Conservation (phyloP, 2,329 filamentous ascomycete genomes). For the Capronia americana region DNA sequence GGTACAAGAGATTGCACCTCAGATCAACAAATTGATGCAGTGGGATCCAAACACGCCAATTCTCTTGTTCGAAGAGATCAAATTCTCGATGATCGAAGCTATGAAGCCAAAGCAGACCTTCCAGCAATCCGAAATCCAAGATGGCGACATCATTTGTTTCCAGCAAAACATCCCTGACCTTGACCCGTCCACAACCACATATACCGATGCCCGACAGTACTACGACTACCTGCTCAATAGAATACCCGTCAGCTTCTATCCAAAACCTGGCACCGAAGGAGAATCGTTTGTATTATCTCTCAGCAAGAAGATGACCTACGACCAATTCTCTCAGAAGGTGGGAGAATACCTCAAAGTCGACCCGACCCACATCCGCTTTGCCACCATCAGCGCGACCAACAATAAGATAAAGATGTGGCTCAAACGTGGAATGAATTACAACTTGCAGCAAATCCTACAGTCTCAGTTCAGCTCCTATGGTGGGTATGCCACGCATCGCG, state of each 20-base stretch:
- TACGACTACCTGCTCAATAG: constrained; percentile 93
- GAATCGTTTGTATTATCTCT: constrained; percentile 78
- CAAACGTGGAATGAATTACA: constrained; percentile 74
- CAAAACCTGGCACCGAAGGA: constrained; percentile 59
- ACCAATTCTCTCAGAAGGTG: constrained; percentile 82
- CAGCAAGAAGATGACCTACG: constrained; percentile 88
- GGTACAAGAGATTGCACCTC: constrained; percentile 79
- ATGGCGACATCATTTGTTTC: constrained; percentile 96
- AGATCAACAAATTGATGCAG: constrained; percentile 81
- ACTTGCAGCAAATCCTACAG: constrained; percentile 78
- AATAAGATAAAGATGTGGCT: constrained; percentile 79
- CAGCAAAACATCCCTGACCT: constrained; percentile 65
- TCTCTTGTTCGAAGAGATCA: constrained; percentile 93
- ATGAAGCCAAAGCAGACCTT: constrained; percentile 91
- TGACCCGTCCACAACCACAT: constrained; percentile 55
- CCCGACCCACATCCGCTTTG: constrained; percentile 88
- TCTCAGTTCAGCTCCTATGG: constrained; percentile 75
- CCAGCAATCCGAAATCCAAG: constrained; percentile 90
- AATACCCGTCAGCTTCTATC: constrained; percentile 77
- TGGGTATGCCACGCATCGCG: constrained; percentile 69
- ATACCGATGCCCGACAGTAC: constrained; percentile 76
- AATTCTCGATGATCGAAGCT: constrained; percentile 93
- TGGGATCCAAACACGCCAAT: constrained; percentile 79
- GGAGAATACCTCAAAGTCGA: constrained; percentile 77
- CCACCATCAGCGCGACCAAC: constrained; percentile 77